phyloP scores from a whole-genome alignment of 106 monocot genomes.

The Vanilla planifolia region DNA sequence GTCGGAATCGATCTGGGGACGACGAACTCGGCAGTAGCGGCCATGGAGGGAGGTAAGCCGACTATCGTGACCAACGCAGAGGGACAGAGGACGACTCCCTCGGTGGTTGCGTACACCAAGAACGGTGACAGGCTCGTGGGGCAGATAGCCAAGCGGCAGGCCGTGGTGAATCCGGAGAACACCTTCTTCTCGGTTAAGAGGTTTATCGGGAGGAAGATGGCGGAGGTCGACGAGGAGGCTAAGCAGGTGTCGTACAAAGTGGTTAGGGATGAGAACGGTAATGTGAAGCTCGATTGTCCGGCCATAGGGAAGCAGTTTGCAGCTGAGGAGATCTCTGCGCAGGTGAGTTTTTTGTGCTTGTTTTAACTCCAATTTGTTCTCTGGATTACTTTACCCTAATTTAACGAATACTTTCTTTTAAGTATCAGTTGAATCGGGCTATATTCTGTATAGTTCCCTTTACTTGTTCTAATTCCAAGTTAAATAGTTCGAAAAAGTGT shows the following conservation, averaged over 20 bases:
- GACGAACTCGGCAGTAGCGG: constrained; percentile 97
- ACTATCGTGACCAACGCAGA: constrained; percentile 94
- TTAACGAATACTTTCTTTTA: too few species aligned
- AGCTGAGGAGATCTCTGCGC: constrained; percentile 93
- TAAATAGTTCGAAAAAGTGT: too few species aligned
- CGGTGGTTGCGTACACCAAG: constrained; percentile 95
- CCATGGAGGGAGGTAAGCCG: constrained; percentile 97
- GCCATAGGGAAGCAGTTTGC: constrained; percentile 95
- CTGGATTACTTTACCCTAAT: background rate
- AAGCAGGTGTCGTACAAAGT: constrained; percentile 90
- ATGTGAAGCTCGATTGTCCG: constrained; percentile 90
- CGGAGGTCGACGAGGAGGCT: constrained; percentile 82
- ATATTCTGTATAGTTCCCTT: too few species aligned
- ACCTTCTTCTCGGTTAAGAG: constrained; percentile 95
- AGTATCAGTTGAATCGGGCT: background rate
- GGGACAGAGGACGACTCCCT: constrained; percentile 93
- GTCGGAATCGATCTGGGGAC: constrained; percentile 96
- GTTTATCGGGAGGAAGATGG: constrained; percentile 91
- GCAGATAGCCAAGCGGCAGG: constrained; percentile 94
- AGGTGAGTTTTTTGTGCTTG: constrained; percentile 31
- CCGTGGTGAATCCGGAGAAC: constrained; percentile 95
- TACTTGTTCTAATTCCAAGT: too few species aligned
- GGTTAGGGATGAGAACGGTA: constrained; percentile 78
- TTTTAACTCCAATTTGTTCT: background rate
- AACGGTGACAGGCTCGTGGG: constrained; percentile 82